Base-by-base conservation (phyloP, 2,329 filamentous ascomycete species). In the Nannizziopsis arthrosporioides region DNA sequence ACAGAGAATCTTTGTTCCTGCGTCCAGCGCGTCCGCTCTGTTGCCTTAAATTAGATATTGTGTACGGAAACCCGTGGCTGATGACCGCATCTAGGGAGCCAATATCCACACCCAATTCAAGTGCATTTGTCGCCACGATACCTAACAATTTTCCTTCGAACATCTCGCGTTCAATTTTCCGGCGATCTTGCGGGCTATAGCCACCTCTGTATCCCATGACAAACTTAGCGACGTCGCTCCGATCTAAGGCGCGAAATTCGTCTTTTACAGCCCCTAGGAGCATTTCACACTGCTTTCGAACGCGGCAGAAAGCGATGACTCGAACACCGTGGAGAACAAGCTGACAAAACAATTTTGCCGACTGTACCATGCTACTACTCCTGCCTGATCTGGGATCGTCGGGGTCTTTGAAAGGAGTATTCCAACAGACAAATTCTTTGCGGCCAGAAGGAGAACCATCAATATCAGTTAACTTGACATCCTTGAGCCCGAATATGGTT, bases 401-500 rank as follows among this genome's bases (percentile, higher is more conserved):
- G 0, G 90, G 87, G 56, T 95, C 90, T 62, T 88, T 93, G 65
- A 80, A 94, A 0, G 92, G 92, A 0, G 90, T 95, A 58, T 98
- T 96, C 92, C 92, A 98, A 64, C 89, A 96, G 5, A 98, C 61
- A 50, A 96, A 96, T 59, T 96, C 90, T 62, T 96, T 96, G 17
- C 87, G 76, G 0, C 90, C 87, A 5, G 87, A 87, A 0, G 92
- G 92, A 0, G 89, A 94, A 1, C 92, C 92, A 61, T 98, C 92
- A 59, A 85, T 89, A 59, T 95, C 88, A 0, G 90, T 83, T 39
- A 96, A 66, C 50, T 75, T 79, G 11, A 94, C 85, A 54, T 89
- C 73, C 0, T 88, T 77, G 5, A 94, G 76, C 0, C 90, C 90
- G 56, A 96, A 95, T n/a, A 98, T 84, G 0, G 86, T 86, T 63